phyloP scores from a whole-genome alignment of 306 rosid genomes.

The Casuarina cunninghamiana region DNA sequence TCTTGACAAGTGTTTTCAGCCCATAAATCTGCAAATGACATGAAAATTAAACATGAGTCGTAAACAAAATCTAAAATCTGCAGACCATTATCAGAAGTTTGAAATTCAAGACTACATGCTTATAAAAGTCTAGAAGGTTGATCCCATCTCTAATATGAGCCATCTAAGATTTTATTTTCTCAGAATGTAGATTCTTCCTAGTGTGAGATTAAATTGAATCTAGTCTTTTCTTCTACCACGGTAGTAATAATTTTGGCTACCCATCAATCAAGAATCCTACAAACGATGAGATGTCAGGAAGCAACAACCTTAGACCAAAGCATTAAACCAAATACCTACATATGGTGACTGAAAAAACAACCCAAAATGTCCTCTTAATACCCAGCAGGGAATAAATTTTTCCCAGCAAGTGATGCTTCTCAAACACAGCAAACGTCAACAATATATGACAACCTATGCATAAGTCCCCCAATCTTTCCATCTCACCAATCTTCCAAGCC shows the following conservation, averaged over 20 bases:
- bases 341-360: neutral
- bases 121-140: neutral
- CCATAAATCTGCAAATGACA: slow-evolving; percentile 72
- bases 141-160: neutral
- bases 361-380: neutral
- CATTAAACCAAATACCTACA: neutral
- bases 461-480: neutral
- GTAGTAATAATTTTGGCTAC: neutral
- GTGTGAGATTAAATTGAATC: neutral
- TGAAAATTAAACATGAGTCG: slow-evolving; percentile 12
- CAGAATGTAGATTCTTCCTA: neutral
- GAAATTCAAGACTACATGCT: neutral
- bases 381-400: neutral
- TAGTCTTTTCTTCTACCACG: neutral
- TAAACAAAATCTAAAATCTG: slow-evolving; percentile 9
- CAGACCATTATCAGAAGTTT: slow-evolving; percentile 4
- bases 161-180: neutral
- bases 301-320: slow-evolving; percentile 6
- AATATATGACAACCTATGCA: neutral
- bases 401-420: neutral
- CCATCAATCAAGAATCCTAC: neutral
- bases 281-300: neutral
- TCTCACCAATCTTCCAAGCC: neutral
- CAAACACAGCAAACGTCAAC: neutral
- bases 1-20: slow-evolving; percentile 79